Evolutionary conservation across 192 early-diverging fungal genomes (phyloP).

Genomic region (Dissophora ornata): DNA sequence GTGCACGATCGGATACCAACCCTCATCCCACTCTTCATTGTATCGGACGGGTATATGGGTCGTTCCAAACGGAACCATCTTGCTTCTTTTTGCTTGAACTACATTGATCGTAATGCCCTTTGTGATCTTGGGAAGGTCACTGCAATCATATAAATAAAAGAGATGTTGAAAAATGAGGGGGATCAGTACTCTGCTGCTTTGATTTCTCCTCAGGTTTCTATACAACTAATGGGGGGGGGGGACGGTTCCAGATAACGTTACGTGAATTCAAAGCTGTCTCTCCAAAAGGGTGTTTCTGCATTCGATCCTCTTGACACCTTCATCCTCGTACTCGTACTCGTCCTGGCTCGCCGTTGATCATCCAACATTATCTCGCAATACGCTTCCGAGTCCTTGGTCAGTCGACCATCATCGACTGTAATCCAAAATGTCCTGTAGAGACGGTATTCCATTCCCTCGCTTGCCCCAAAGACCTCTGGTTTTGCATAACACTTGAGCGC

Average conservation of each 20-base stretch:
- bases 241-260: constrained; percentile 38
- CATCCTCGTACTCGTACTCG: constrained; percentile 50
- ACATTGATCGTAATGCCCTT: constrained; percentile 50
- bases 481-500: constrained; percentile 52
- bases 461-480: constrained; percentile 47
- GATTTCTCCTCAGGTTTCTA: too few species aligned
- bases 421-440: constrained; percentile 45
- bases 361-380: constrained; percentile 61
- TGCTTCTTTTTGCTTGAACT: constrained; percentile 38
- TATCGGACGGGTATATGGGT: constrained; percentile 33
- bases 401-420: constrained; percentile 39
- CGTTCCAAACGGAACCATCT: constrained; percentile 30
- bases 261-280: constrained; percentile 59
- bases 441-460: constrained; percentile 34
- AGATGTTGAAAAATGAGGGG: too few species aligned
- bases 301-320: constrained; percentile 25
- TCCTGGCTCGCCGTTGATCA: constrained; percentile 53
- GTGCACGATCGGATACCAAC: constrained; percentile 48
- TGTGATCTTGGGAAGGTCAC: constrained; percentile 31
- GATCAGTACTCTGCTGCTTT: too few species aligned
- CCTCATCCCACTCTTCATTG: constrained; percentile 31
- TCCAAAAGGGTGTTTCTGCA: constrained; percentile 53
- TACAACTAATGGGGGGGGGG: too few species aligned
- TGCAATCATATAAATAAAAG: constrained; percentile 6
- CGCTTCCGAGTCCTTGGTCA: constrained; percentile 47